A percentile compares a stretch with the other conserved stretches of the same genome.
Evolutionary conservation across 2,329 filamentous ascomycete species (phyloP).

Genomic region (Cladosporium cucumerinum): DNA sequence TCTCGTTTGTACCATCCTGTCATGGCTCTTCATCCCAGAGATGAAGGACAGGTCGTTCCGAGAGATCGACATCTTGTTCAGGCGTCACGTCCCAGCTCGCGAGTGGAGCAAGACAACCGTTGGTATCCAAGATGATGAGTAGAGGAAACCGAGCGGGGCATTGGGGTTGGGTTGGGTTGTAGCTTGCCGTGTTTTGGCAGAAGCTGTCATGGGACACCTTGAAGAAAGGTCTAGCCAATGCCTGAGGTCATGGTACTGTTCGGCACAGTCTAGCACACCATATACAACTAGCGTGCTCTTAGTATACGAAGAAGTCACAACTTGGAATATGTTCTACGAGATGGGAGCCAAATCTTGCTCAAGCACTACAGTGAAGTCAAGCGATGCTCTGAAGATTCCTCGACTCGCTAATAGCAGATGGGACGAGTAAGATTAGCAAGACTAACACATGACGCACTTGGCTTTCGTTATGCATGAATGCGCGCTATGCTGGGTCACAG

Average conservation of each 20-base stretch:
- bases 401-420: too few relatives aligned
- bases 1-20: conserved; percentile 51
- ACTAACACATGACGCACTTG: too few relatives aligned
- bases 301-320: neutral
- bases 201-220: neutral
- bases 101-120: conserved; percentile 55
- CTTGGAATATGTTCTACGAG: neutral
- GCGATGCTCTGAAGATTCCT: neutral
- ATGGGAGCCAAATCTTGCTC: neutral
- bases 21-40: conserved; percentile 51
- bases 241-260: neutral
- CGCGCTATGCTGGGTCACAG: too few relatives aligned
- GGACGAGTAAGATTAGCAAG: too few relatives aligned
- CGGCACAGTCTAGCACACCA: neutral
- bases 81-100: conserved; percentile 52
- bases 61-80: conserved; percentile 61
- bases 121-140: conserved; percentile 55
- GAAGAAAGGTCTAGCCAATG: neutral
- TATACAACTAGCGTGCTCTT: neutral
- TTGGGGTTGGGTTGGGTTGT: neutral
- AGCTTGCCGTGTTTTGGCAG: neutral
- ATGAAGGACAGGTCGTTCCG: conserved; percentile 58
- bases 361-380: neutral
- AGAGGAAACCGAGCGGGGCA: neutral
- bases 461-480: too few relatives aligned